A percentile compares a stretch with the other conserved stretches of the same genome.
These are phyloP conservation scores for Malus fusca DNA, from an alignment of 306 rosid species.

Conservation along the genomic window DNA sequence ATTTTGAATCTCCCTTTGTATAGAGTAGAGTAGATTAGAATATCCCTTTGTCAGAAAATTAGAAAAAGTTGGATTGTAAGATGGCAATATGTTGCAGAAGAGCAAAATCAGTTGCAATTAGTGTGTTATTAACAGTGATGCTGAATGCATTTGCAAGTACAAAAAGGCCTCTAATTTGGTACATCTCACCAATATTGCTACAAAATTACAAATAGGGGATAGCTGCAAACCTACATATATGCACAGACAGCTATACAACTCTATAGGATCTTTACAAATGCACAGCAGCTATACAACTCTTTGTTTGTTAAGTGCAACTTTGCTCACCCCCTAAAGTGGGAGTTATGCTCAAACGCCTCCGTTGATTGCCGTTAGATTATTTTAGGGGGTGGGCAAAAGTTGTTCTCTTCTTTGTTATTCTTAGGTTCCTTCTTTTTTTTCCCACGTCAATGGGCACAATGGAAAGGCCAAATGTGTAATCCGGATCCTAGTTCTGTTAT, in stretches of 20 bases:
- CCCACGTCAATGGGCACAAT: background rate
- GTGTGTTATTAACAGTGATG: constrained; percentile 7
- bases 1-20: no score
- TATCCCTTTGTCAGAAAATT: no score
- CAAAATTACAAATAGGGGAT: constrained; percentile 40
- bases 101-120: constrained; percentile 19
- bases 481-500: background rate
- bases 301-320: background rate
- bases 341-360: no score
- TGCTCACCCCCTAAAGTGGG: no score
- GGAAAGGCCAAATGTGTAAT: constrained; percentile 3
- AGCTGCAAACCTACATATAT: constrained; percentile 32
- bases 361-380: no score
- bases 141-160: background rate
- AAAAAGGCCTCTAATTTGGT: constrained; percentile 15
- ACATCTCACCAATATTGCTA: background rate
- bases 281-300: constrained; percentile 25
- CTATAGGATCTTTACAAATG: background rate
- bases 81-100: background rate
- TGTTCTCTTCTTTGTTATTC: background rate
- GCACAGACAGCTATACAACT: constrained; percentile 25
- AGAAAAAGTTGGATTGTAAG: no score
- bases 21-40: no score
- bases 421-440: constrained; percentile 2
- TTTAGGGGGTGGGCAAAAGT: no score